Evolutionary conservation across 805 yeast species (phyloP).

Genomic region (Starmerella roubikii): DNA sequence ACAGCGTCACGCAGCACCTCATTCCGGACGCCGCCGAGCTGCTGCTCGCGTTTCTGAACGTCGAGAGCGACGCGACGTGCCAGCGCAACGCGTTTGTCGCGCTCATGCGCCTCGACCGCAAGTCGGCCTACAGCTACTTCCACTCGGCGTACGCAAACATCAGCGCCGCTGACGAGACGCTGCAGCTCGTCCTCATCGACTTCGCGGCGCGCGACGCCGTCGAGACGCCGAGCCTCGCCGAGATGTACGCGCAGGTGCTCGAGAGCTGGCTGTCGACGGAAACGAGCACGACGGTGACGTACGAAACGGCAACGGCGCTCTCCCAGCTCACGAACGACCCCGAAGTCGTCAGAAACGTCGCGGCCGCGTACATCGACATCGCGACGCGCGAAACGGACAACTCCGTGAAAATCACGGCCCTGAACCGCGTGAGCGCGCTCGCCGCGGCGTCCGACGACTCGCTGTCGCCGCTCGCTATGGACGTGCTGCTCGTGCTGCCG

Average conservation of each 20-base stretch:
- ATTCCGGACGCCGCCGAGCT: conserved; percentile 93
- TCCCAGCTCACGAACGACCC: conserved; percentile 46
- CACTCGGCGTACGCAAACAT: conserved; percentile 53
- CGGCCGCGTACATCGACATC: conserved; percentile 70
- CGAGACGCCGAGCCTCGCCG: conserved; percentile 46
- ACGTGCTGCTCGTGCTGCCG: conserved; percentile 71
- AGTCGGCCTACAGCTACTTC: conserved; percentile 67
- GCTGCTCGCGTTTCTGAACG: conserved; percentile 53
- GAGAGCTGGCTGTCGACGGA: conserved; percentile 40
- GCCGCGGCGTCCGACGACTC: conserved; percentile 72
- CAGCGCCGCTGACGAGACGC: conserved; percentile 52
- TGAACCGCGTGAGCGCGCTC: conserved; percentile 70
- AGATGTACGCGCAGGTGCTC: conserved; percentile 59
- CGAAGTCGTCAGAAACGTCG: conserved; percentile 60
- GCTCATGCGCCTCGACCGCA: conserved; percentile 68
- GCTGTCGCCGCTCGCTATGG: conserved; percentile 70
- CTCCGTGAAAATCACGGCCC: conserved; percentile 82
- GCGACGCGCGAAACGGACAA: conserved; percentile 90
- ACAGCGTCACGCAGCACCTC: conserved; percentile 53
- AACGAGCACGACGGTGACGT: conserved; percentile 39
- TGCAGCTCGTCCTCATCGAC: conserved; percentile 83
- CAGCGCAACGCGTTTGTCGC: conserved; percentile 91
- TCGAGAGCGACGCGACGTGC: conserved; percentile 86
- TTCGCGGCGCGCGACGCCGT: conserved; percentile 75
- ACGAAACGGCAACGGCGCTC: conserved; percentile 82